phyloP scores from a whole-genome alignment of 1,139 yeast genomes.

The Torulaspora globosa region DNA sequence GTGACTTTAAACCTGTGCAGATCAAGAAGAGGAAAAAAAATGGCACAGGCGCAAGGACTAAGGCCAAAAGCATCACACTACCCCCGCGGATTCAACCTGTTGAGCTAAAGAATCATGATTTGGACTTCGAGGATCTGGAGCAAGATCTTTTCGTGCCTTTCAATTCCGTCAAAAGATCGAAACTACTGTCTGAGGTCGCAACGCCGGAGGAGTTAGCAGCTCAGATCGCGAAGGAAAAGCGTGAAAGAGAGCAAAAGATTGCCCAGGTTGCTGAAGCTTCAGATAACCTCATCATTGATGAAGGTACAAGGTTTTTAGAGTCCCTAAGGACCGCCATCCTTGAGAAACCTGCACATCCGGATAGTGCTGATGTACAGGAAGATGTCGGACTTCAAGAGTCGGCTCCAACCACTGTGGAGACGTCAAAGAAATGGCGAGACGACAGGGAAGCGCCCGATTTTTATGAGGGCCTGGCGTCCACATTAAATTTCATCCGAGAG shows the following conservation, averaged over 20 bases:
- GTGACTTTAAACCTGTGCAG: slow-evolving; percentile 32
- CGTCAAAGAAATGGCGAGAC: slow-evolving; percentile 7
- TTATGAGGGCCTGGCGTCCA: slow-evolving; percentile 52
- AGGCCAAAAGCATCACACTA: slow-evolving; percentile 18
- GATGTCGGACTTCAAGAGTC: neutral
- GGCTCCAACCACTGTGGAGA: neutral
- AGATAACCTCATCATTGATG: slow-evolving; percentile 48
- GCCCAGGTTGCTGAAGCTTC: slow-evolving; percentile 20
- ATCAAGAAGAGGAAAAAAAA: slow-evolving; percentile 31
- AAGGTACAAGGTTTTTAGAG: slow-evolving; percentile 55
- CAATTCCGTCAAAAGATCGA: slow-evolving; percentile 40
- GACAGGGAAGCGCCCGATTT: slow-evolving; percentile 37
- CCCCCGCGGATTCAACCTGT: slow-evolving; percentile 33
- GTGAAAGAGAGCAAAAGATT: slow-evolving; percentile 34
- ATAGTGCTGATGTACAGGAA: neutral
- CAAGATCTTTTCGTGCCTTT: slow-evolving; percentile 48
- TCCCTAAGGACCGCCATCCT: slow-evolving; percentile 33
- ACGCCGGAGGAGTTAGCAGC: slow-evolving; percentile 48
- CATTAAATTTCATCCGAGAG: slow-evolving; percentile 51
- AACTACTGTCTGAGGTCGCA: slow-evolving; percentile 28
- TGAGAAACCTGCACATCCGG: neutral
- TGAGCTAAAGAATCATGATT: slow-evolving; percentile 39
- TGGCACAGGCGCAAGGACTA: slow-evolving; percentile 10
- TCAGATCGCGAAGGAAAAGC: slow-evolving; percentile 42
- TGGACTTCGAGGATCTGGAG: slow-evolving; percentile 41